Conservation (phyloP, 2,329 filamentous ascomycete species). For the Amesomyces nigricolor region DNA sequence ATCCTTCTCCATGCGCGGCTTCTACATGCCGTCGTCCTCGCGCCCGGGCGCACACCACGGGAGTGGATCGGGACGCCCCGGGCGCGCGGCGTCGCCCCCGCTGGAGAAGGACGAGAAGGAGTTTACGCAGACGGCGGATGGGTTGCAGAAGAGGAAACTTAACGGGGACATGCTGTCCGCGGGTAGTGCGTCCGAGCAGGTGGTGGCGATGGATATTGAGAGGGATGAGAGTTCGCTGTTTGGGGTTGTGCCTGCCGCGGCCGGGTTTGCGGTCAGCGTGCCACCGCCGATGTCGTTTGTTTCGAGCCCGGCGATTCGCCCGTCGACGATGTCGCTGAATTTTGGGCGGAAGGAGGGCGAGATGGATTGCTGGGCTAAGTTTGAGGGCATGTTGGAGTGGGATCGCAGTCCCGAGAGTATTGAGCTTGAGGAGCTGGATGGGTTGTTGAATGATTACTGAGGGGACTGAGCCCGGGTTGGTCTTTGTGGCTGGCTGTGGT, state of each 20-base stretch:
- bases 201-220: conserved; percentile 33
- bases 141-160: conserved; percentile 63
- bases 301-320: conserved; percentile 52
- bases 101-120: conserved; percentile 93
- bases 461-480: neutral
- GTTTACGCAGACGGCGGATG: conserved; percentile 91
- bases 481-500: neutral
- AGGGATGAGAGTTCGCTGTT: conserved; percentile 50
- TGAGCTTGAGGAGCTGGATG: conserved; percentile 88
- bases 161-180: conserved; percentile 38
- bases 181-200: conserved; percentile 27
- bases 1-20: conserved; percentile 52
- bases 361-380: conserved; percentile 39
- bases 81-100: conserved; percentile 76
- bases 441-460: conserved; percentile 72
- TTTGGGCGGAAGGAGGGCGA: conserved; percentile 37
- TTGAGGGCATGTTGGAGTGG: conserved; percentile 47
- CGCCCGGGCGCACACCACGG: conserved; percentile 20
- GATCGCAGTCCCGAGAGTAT: conserved; percentile 79
- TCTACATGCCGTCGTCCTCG: conserved; percentile 32
- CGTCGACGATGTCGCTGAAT: conserved; percentile 38
- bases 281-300: conserved; percentile 38
- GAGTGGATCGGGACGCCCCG: conserved; percentile 47
- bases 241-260: conserved; percentile 30
- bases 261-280: neutral